These are phyloP conservation scores for Seiridium cupressi DNA, from an alignment of 2,329 filamentous ascomycete genomes.

Conservation along the genomic window DNA sequence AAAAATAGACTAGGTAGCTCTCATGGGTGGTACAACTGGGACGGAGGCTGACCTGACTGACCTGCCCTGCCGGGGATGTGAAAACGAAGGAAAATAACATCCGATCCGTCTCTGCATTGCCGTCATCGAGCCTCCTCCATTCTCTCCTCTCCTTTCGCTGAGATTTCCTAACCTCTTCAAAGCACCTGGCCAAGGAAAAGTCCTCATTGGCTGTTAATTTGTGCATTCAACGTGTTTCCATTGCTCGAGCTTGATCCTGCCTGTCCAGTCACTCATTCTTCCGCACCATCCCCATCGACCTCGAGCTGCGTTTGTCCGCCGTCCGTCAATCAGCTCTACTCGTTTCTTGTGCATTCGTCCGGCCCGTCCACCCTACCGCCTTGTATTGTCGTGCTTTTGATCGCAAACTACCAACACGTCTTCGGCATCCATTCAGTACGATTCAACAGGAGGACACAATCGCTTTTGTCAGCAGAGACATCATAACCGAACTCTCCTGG, in stretches of 20 bases:
- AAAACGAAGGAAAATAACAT: conserved; percentile 7
- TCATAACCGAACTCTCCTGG: background rate
- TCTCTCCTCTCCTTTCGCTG: background rate
- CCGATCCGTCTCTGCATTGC: background rate
- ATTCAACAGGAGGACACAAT: too few relatives aligned
- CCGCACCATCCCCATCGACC: background rate
- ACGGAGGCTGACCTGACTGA: conserved; percentile 5
- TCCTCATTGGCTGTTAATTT: conserved; percentile 1
- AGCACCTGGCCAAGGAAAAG: background rate
- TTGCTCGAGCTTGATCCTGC: background rate
- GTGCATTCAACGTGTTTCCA: conserved; percentile 2
- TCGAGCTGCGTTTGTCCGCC: background rate
- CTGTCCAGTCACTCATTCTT: background rate
- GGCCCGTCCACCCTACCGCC: background rate
- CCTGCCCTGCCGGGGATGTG: background rate
- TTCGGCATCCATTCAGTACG: too few relatives aligned
- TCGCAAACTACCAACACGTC: background rate
- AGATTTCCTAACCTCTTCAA: background rate
- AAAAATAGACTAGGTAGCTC: conserved; percentile 12
- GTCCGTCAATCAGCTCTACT: background rate
- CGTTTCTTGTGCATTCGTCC: background rate
- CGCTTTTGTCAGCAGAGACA: too few relatives aligned
- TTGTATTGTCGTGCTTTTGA: background rate
- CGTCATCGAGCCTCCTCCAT: conserved; percentile 3
- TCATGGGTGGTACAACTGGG: background rate